Percentiles rank a stretch among this genome's conserved stretches.
These are phyloP conservation scores for Elongisporangium undulatum DNA, from an alignment of 352 stramenopile genomes.

Conservation along the genomic window DNA sequence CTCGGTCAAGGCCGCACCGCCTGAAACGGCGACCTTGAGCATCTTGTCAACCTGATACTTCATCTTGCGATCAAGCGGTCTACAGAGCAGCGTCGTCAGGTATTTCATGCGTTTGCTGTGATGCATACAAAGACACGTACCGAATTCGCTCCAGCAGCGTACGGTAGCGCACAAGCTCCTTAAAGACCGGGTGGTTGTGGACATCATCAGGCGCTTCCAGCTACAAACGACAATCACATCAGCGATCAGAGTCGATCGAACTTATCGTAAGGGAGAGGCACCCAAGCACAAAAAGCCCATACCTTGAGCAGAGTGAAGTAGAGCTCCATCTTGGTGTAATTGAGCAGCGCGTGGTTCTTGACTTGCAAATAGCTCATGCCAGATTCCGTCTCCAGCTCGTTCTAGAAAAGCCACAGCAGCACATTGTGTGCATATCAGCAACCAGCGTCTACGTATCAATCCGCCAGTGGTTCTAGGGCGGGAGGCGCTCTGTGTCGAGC, in stretches of 20 bases:
- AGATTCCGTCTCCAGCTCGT: conserved; percentile 46
- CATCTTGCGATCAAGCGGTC: conserved; percentile 81
- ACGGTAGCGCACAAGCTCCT: conserved; percentile 80
- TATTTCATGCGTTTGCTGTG: background rate
- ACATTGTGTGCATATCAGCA: background rate
- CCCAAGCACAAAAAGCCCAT: background rate
- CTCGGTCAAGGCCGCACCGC: conserved; percentile 66
- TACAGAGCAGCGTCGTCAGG: conserved; percentile 4
- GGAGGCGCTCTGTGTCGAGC: background rate
- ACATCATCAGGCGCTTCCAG: conserved; percentile 66
- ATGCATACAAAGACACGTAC: conserved; percentile 9
- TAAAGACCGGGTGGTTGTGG: conserved; percentile 78
- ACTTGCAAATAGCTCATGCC: conserved; percentile 83
- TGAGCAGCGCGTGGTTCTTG: conserved; percentile 85
- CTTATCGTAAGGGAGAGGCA: background rate
- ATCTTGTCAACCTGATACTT: conserved; percentile 91
- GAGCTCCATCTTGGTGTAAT: conserved; percentile 86
- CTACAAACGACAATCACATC: conserved; percentile 14
- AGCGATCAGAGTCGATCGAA: background rate
- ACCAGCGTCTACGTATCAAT: background rate
- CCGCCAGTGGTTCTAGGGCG: too few relatives aligned
- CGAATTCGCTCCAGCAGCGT: conserved; percentile 83
- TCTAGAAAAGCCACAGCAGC: conserved; percentile 17
- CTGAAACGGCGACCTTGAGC: conserved; percentile 81
- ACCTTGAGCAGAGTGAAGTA: conserved; percentile 84